These are phyloP conservation scores for Fusarium albidum DNA, from an alignment of 2,329 filamentous ascomycete genomes.

Conservation along the genomic window DNA sequence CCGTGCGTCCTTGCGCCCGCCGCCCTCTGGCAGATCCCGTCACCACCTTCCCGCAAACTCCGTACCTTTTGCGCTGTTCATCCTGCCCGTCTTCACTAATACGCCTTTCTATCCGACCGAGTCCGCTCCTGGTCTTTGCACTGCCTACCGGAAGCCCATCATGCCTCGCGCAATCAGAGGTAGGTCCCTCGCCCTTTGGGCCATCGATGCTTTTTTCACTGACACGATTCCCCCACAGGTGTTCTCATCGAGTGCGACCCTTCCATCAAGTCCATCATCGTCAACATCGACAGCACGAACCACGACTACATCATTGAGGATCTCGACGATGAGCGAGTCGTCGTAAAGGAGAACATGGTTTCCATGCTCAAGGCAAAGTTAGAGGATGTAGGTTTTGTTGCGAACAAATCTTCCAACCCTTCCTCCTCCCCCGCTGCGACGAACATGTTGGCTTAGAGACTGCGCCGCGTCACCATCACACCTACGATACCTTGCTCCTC, in stretches of 20 bases:
- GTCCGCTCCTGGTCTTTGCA: not conserved
- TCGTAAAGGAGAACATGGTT: slow-evolving; percentile 80
- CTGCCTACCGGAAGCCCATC: slow-evolving; percentile 26
- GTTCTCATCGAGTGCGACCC: slow-evolving; percentile 83
- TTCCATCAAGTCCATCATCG: slow-evolving; percentile 87
- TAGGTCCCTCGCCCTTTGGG: slow-evolving; percentile 37
- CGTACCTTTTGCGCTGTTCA: no score
- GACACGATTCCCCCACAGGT: slow-evolving; percentile 56
- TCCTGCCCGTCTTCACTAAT: not conserved
- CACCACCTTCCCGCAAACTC: no score
- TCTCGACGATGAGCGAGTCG: slow-evolving; percentile 77
- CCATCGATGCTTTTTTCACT: not conserved
- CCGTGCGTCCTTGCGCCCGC: slow-evolving; percentile 14
- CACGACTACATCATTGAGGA: slow-evolving; percentile 83
- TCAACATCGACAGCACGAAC: slow-evolving; percentile 74
- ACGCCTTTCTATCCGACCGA: not conserved
- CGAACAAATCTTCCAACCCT: no score
- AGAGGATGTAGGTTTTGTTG: slow-evolving; percentile 65
- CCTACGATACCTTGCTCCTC: slow-evolving; percentile 1
- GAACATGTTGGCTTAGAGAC: not conserved
- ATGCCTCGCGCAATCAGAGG: slow-evolving; percentile 68
- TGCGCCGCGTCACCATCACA: not conserved
- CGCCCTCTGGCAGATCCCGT: slow-evolving; percentile 12
- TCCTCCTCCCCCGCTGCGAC: not conserved
- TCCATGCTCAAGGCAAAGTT: slow-evolving; percentile 71